Evolutionary conservation across 176 grass and related monocot species (phyloP), one percentile per base, ranked within the genome.

Genomic region (Juncus effusus): DNA sequence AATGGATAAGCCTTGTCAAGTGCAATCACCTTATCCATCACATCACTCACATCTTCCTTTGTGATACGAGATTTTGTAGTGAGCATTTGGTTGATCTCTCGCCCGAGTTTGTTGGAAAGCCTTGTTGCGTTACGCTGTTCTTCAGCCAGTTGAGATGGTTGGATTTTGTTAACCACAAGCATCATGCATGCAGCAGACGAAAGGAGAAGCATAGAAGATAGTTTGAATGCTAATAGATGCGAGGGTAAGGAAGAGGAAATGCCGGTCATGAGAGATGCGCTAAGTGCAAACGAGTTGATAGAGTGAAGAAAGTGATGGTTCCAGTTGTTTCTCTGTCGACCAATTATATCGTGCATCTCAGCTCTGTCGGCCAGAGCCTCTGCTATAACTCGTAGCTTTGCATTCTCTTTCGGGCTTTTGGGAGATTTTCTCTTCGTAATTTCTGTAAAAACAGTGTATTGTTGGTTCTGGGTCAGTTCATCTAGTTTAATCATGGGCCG

Each of bases 261-360:
- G 9, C 78, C 69, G 2, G 69, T 47, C 78, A 74, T 65, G 15
- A 80, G 41, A n/a, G 69, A 80, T 36, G 78, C 51, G 0, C 60
- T 14, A 39, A 67, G 53, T n/a, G 69, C 50, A 13, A 80, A 40
- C 10, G 70, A 74, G 54, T 80, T 80, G 54, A 80, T 49, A 64
- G 54, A 74, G 60, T 67, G 62, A 35, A 73, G 62, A 64, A 80
- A 74, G 11, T 73, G 41, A 58, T 80, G 69, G 40, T 74, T 80
- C 78, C 70, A 80, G 38, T 80, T 74, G 51, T 80, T 67, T 11
- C 78, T 45, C 13, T 80, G 78, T 7, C 8, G 44, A 38, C 78
- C 70, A 50, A 80, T 80, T 62, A 80, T 74, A 49, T 63, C 61
- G 42, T 80, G 69, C 78, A 80, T 80, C 69, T 80, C 78, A 1